Percentiles rank a stretch among this genome's conserved stretches.
Conservation (phyloP, 1,284 basidiomycete species). For the Leccinum fallax region DNA sequence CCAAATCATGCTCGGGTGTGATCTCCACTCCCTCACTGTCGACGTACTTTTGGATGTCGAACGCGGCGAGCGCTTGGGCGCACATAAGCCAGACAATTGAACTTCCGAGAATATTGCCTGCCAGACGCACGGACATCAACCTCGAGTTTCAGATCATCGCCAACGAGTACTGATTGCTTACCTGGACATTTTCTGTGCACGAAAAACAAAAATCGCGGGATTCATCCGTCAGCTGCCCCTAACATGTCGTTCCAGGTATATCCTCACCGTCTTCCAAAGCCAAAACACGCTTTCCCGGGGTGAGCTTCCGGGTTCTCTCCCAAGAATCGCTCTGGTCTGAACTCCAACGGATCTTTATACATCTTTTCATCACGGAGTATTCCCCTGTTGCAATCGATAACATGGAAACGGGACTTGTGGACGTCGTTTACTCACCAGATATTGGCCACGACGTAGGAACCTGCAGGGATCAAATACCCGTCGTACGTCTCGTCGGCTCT, state of each 20-base stretch:
- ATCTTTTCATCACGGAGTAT: slow-evolving; percentile 19
- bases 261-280: slow-evolving; percentile 55
- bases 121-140: not conserved
- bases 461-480: slow-evolving; percentile 24
- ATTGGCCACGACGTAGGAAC: slow-evolving; percentile 22
- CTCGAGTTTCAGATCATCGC: too few species aligned
- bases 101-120: slow-evolving; percentile 21
- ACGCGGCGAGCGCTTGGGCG: slow-evolving; percentile 20
- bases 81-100: slow-evolving; percentile 21
- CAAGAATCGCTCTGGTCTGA: slow-evolving; percentile 27
- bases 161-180: not conserved
- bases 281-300: slow-evolving; percentile 52
- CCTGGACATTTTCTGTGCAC: slow-evolving; percentile 15
- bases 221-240: not conserved
- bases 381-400: slow-evolving; percentile 8
- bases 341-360: slow-evolving; percentile 18
- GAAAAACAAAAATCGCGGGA: not conserved
- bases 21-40: slow-evolving; percentile 25
- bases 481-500: slow-evolving; percentile 46
- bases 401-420: too few species aligned
- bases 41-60: slow-evolving; percentile 23
- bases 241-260: not conserved
- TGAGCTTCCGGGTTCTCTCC: slow-evolving; percentile 43
- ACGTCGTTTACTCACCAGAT: slow-evolving; percentile 17
- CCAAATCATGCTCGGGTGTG: slow-evolving; percentile 17